Evolutionary conservation across 2,329 filamentous ascomycete species (phyloP), one percentile per base, ranked within the genome.

Genomic region (Clathrospora elynae): DNA sequence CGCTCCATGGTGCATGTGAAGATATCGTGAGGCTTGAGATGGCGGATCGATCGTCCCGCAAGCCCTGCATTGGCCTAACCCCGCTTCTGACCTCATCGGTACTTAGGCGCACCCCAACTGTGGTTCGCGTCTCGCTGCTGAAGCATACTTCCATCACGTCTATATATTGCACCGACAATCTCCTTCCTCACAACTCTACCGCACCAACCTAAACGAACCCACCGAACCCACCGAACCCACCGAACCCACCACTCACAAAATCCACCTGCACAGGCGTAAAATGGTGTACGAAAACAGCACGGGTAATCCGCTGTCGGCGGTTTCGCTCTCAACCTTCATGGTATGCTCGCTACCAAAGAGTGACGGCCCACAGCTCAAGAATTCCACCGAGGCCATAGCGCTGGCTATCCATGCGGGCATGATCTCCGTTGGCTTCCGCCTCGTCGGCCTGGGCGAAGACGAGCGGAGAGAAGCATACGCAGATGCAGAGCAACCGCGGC

Each of bases 351-450:
- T 78, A 30, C 73, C 75, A 1, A 63, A 62, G 46, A 57, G 66
- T 24, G 55, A 61, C 8, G 60, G 59, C 1, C 65, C 72, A 30
- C 67, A 73, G 53, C 58, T 91, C 19, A 84, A 84, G 55, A 85
- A 81, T 44, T 81, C 86, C 0, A 89, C 87, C 67, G 91, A 97
- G 73, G 89, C 87, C 33, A 76, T 96, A 48, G 90, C 89, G 11
- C 80, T 97, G 16, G 85, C 95, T 51, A 78, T 85, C 13, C 92
- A 99, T 70, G 87, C 89, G 3, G 90, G 85, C 61, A 88, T 97
- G 84, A 68, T 82, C 16, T 84, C 85, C 6, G 82, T 92, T 2
- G 88, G 84, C 51, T 97, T 96, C 68, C 80, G 85, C 38, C 78
- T 97, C 3, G 72, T 90, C 12, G 91, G 91, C 2, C 84, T 96